Evolutionary conservation across 768 basidiomycete genomes (phyloP).

Genomic region (Kockovaella imperatae): DNA sequence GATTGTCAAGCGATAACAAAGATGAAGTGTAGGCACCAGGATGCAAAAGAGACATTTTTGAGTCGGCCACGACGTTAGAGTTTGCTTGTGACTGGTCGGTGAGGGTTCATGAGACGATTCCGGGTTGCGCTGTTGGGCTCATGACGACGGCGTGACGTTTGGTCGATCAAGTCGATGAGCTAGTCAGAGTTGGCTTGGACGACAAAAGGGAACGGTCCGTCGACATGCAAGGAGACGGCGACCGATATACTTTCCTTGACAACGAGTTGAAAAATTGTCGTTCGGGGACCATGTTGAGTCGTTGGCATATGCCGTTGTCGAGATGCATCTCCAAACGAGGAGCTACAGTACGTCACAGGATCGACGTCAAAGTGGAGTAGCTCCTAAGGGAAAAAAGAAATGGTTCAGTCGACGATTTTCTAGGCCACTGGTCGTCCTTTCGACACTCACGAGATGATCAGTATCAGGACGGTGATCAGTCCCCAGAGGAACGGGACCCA

Average conservation of each 20-base stretch:
- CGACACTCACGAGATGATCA: conserved; percentile 36
- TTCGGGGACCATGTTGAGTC: too few relatives aligned
- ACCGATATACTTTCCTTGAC: too few relatives aligned
- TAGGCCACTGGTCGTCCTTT: not conserved
- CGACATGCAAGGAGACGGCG: too few relatives aligned
- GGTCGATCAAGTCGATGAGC: too few relatives aligned
- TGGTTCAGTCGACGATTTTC: not conserved
- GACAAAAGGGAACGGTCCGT: too few relatives aligned
- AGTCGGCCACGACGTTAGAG: not conserved
- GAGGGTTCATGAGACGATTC: too few relatives aligned
- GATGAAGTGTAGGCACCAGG: not conserved
- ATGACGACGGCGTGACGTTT: too few relatives aligned
- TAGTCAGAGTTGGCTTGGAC: too few relatives aligned
- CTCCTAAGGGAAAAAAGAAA: not conserved
- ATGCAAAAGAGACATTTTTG: not conserved
- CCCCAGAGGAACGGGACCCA: conserved; percentile 40
- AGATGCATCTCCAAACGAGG: not conserved
- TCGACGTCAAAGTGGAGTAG: conserved; percentile 34
- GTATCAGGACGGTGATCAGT: conserved; percentile 29
- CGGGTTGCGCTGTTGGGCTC: too few relatives aligned
- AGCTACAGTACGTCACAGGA: conserved; percentile 15
- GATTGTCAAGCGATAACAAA: not conserved
- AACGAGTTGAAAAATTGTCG: too few relatives aligned
- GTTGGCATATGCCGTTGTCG: too few relatives aligned
- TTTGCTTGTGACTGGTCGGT: too few relatives aligned